These are phyloP conservation scores for Metschnikowia cerradonensis DNA, from an alignment of 805 yeast genomes.

Conservation along the genomic window DNA sequence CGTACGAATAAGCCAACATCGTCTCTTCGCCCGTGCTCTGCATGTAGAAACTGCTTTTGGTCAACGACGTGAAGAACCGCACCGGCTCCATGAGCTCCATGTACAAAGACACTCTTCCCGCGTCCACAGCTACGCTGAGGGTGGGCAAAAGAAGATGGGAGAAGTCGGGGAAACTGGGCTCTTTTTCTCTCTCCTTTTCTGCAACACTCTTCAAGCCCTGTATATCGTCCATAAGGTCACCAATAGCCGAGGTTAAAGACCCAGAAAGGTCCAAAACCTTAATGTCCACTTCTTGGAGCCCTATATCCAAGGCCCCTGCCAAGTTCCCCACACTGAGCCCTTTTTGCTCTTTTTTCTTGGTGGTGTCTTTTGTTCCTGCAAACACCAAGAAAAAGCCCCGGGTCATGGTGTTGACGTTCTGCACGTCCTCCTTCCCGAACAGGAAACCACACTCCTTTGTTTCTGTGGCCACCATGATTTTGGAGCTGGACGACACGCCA, in stretches of 20 bases:
- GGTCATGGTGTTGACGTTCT: not conserved
- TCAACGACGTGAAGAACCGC: conserved; percentile 4
- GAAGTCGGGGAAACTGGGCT: not conserved
- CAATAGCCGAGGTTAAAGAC: not conserved
- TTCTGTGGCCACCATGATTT: not conserved
- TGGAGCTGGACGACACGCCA: not conserved
- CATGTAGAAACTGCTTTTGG: conserved; percentile 3
- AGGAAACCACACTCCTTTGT: not conserved
- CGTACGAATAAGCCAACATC: conserved; percentile 6
- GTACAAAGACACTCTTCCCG: not conserved
- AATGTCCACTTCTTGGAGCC: conserved; percentile 5
- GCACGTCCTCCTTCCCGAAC: not conserved
- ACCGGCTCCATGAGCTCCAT: conserved; percentile 11
- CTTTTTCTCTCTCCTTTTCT: not conserved
- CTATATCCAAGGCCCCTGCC: conserved; percentile 1
- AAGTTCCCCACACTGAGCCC: not conserved
- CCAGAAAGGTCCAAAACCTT: conserved; percentile 7
- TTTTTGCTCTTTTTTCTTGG: not conserved
- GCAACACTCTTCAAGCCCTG: conserved; percentile 1
- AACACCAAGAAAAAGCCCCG: not conserved
- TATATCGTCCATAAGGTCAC: not conserved
- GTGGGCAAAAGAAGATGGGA: conserved; percentile 1
- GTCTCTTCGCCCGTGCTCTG: not conserved
- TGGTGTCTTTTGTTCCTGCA: not conserved
- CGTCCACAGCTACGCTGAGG: conserved; percentile 2